phyloP scores from a whole-genome alignment of 1,139 yeast genomes.

The Lodderomyces beijingensis region DNA sequence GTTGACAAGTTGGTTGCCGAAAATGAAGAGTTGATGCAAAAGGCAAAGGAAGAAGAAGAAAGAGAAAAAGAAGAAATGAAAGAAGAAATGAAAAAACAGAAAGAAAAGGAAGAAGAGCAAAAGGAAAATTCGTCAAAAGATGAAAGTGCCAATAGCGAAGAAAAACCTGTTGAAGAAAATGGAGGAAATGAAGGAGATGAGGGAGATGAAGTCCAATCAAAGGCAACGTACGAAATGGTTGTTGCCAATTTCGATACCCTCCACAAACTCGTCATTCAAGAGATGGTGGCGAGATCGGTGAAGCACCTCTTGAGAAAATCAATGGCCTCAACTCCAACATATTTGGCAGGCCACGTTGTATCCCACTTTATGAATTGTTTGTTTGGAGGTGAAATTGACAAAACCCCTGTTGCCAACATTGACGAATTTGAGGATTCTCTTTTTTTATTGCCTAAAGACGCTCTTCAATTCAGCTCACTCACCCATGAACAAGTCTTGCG shows the following conservation, averaged over 20 bases:
- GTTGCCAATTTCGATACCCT: slow-evolving; percentile 45
- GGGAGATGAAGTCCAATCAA: slow-evolving; percentile 29
- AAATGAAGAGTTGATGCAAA: slow-evolving; percentile 18
- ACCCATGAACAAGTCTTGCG: slow-evolving; percentile 42
- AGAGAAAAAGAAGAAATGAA: slow-evolving; percentile 19
- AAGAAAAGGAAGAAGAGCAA: slow-evolving; percentile 20
- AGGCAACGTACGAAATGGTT: slow-evolving; percentile 41
- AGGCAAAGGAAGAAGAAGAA: slow-evolving; percentile 11
- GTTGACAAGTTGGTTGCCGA: slow-evolving; percentile 20
- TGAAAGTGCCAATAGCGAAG: slow-evolving; percentile 29
- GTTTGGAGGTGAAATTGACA: slow-evolving; percentile 48
- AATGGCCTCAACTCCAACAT: slow-evolving; percentile 46
- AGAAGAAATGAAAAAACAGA: slow-evolving; percentile 23
- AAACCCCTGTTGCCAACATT: slow-evolving; percentile 38
- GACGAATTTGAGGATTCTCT: slow-evolving; percentile 41
- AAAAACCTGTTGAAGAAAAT: slow-evolving; percentile 16
- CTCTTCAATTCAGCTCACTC: slow-evolving; percentile 41
- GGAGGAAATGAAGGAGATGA: slow-evolving; percentile 28
- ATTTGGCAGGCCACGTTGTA: slow-evolving; percentile 54
- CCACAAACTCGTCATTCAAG: slow-evolving; percentile 50
- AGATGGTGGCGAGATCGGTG: slow-evolving; percentile 72
- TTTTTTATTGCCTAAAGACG: slow-evolving; percentile 39
- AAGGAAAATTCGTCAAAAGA: slow-evolving; percentile 22
- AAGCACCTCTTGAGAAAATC: slow-evolving; percentile 67
- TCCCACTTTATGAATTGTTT: slow-evolving; percentile 73